These are phyloP conservation scores for Saccharomyces eubayanus DNA, from an alignment of 805 yeast genomes.

Conservation along the genomic window DNA sequence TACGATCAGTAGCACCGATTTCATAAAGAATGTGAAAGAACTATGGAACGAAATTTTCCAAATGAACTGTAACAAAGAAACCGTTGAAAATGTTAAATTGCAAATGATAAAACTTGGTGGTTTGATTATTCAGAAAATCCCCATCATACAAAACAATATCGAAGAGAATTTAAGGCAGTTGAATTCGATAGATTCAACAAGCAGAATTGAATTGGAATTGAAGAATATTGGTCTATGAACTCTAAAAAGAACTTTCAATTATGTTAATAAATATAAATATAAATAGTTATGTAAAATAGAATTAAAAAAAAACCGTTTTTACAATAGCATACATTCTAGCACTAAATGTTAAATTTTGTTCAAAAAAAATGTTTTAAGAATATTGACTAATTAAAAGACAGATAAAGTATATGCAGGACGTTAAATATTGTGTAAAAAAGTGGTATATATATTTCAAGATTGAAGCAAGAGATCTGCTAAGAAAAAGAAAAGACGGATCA, in stretches of 20 bases:
- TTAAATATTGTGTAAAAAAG: neutral
- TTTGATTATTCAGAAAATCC: constrained; percentile 12
- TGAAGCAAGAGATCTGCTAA: no score
- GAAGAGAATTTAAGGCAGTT: constrained; percentile 22
- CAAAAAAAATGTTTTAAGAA: neutral
- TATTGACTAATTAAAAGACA: neutral
- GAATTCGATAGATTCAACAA: constrained; percentile 35
- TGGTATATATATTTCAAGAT: neutral
- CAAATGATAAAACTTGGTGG: constrained; percentile 38
- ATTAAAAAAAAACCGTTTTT: neutral
- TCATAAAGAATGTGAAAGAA: constrained; percentile 6
- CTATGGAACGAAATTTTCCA: constrained; percentile 22
- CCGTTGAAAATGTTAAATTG: constrained; percentile 53
- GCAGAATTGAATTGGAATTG: constrained; percentile 37
- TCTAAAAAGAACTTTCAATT: neutral
- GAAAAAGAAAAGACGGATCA: neutral
- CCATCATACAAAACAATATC: constrained; percentile 10
- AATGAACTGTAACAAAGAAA: constrained; percentile 32
- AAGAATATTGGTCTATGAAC: constrained; percentile 13
- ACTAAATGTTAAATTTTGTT: neutral
- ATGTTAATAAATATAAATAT: neutral
- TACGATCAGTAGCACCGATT: neutral
- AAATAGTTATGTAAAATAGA: neutral
- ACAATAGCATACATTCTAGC: neutral
- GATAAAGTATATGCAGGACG: neutral